phyloP scores from a whole-genome alignment of 257 asterid genomes.

The Knoxia roxburghii region DNA sequence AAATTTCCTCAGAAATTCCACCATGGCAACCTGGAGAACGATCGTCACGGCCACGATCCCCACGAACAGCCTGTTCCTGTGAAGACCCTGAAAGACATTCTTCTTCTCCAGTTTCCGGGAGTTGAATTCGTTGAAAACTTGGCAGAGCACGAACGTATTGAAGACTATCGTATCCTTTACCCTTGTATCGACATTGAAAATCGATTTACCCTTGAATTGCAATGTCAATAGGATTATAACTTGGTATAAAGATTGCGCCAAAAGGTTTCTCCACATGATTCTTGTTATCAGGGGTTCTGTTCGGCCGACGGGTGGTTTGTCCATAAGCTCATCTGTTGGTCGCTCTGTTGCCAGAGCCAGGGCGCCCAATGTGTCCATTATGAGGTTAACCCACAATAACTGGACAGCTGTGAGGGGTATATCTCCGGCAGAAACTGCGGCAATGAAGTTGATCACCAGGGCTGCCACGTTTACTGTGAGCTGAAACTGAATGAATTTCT shows the following conservation, averaged over 20 bases:
- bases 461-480: slow-evolving; percentile 42
- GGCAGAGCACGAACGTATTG: slow-evolving; percentile 24
- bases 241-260: slow-evolving; percentile 23
- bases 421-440: slow-evolving; percentile 27
- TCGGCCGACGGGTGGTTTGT: slow-evolving; percentile 20
- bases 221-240: slow-evolving; percentile 13
- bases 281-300: slow-evolving; percentile 22
- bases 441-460: slow-evolving; percentile 29
- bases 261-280: slow-evolving; percentile 24
- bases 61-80: slow-evolving; percentile 15
- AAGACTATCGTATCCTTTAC: slow-evolving; percentile 19
- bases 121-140: slow-evolving; percentile 24
- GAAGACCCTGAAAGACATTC: slow-evolving; percentile 19
- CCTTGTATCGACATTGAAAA: slow-evolving; percentile 11
- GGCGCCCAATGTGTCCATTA: slow-evolving; percentile 26
- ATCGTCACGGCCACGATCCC: slow-evolving; percentile 19
- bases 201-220: slow-evolving; percentile 14
- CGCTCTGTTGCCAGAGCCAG: slow-evolving; percentile 27
- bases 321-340: slow-evolving; percentile 21
- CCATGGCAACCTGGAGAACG: slow-evolving; percentile 23
- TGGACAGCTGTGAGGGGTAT: slow-evolving; percentile 24
- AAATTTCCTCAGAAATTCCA: slow-evolving; percentile 17
- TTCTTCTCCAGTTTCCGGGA: slow-evolving; percentile 23
- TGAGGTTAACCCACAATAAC: slow-evolving; percentile 22
- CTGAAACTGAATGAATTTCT: slow-evolving; percentile 41